phyloP scores from a whole-genome alignment of 2,329 filamentous ascomycete genomes.

The Reticulascus tulasneorum region DNA sequence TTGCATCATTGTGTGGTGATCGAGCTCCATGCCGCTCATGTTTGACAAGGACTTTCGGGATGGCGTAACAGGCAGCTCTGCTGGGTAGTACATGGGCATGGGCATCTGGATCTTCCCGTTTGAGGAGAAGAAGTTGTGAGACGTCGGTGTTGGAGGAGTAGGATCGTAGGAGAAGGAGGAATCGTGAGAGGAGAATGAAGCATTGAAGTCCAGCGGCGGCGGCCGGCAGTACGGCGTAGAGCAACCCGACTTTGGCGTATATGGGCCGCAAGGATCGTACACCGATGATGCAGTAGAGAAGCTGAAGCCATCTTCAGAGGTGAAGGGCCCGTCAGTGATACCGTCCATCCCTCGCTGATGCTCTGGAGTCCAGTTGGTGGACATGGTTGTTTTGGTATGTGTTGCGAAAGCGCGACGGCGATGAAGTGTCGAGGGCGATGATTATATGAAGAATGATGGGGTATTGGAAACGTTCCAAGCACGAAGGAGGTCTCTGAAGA shows the following conservation, averaged over 20 bases:
- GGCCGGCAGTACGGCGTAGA: conserved; percentile 40
- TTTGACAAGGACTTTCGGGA: conserved; percentile 10
- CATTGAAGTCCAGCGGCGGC: too few species aligned
- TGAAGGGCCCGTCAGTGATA: conserved; percentile 12
- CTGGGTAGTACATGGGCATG: conserved; percentile 2
- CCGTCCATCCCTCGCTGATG: conserved; percentile 12
- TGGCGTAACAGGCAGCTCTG: conserved; percentile 2
- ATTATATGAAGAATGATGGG: conserved; percentile 16
- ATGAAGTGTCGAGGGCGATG: conserved; percentile 15
- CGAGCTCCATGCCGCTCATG: conserved; percentile 27
- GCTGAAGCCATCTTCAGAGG: conserved; percentile 12
- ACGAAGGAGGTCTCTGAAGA: conserved; percentile 35
- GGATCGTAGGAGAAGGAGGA: conserved; percentile 32
- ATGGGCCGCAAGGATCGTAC: conserved; percentile 41
- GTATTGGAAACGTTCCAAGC: conserved; percentile 17
- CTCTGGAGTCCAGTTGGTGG: conserved; percentile 12
- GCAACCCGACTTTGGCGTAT: conserved; percentile 40
- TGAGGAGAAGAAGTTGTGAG: conserved; percentile 19
- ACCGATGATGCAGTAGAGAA: conserved; percentile 27
- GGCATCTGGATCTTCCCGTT: conserved; percentile 14
- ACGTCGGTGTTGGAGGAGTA: conserved; percentile 22
- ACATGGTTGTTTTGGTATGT: conserved; percentile 14
- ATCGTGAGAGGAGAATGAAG: conserved; percentile 17
- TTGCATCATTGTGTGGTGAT: conserved; percentile 35
- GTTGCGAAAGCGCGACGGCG: conserved; percentile 11